Conservation (phyloP, 495 filamentous ascomycete species). For the Geoglossum glabrum region DNA sequence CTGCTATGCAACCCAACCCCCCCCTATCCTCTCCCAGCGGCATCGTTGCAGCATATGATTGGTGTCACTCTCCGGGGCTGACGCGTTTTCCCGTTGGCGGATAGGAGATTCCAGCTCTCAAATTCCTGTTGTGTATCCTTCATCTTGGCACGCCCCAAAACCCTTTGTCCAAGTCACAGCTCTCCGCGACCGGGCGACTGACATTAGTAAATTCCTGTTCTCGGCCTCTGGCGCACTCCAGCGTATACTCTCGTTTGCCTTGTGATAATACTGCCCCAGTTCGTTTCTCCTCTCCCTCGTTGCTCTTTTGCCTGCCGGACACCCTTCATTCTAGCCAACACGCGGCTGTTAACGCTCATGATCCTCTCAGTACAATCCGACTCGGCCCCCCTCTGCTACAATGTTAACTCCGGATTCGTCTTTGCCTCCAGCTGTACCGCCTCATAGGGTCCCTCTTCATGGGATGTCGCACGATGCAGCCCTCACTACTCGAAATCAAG, state of each 20-base stretch:
- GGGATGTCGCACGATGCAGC: conserved; percentile 31
- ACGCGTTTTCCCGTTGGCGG: not conserved
- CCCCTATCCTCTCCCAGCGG: not conserved
- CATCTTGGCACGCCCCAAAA: not conserved
- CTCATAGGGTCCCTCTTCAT: conserved; percentile 9
- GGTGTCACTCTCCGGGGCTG: not conserved
- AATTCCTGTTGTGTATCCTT: not conserved
- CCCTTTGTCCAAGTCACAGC: not conserved
- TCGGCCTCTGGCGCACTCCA: not conserved
- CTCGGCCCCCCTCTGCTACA: not conserved
- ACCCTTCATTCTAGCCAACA: not conserved
- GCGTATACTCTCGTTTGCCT: not conserved
- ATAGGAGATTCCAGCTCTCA: not conserved
- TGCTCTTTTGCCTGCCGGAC: not conserved
- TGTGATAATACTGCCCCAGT: not conserved
- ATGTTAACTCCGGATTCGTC: not conserved
- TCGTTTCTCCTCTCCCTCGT: not conserved
- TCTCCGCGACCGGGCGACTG: not conserved
- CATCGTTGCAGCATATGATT: not conserved
- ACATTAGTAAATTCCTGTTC: not conserved
- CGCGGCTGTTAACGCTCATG: not conserved
- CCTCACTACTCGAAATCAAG: conserved; percentile 36
- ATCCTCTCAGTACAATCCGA: not conserved
- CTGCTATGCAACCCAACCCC: not conserved
- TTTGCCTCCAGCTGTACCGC: conserved; percentile 4